A percentile compares a stretch with the other conserved stretches of the same genome.
Evolutionary conservation across 208 protist genomes (phyloP).

Genomic region (Crithidia fasciculata): DNA sequence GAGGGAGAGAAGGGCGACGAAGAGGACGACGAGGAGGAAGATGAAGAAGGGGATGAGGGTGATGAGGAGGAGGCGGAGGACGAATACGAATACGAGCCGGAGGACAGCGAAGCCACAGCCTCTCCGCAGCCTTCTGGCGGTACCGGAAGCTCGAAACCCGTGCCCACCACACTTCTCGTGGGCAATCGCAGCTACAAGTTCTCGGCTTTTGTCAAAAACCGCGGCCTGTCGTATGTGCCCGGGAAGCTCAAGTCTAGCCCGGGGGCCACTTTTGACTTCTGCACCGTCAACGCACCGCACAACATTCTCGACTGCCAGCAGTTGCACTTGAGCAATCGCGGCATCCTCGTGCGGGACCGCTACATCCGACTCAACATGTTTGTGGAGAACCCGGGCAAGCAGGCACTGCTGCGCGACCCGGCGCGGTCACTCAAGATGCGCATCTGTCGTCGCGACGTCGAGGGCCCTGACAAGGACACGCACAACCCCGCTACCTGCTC

Average conservation of each 20-base stretch:
- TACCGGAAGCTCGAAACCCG: neutral
- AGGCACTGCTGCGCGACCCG: conserved; percentile 57
- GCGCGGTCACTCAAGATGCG: conserved; percentile 35
- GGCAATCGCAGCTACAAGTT: conserved; percentile 49
- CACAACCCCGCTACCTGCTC: conserved; percentile 50
- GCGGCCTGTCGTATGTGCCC: conserved; percentile 43
- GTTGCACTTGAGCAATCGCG: conserved; percentile 72
- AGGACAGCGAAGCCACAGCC: conserved; percentile 9
- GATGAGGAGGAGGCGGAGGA: conserved; percentile 14
- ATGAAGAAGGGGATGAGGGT: conserved; percentile 28
- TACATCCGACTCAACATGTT: conserved; percentile 86
- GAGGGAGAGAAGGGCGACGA: conserved; percentile 31
- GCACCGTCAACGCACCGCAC: conserved; percentile 44
- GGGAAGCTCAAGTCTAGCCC: conserved; percentile 56
- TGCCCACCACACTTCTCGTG: conserved; percentile 34
- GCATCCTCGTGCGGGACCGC: conserved; percentile 57
- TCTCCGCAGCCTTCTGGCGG: conserved; percentile 1
- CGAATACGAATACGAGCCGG: conserved; percentile 42
- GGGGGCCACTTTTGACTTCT: conserved; percentile 59
- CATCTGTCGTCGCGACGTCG: conserved; percentile 44
- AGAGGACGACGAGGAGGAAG: conserved; percentile 34
- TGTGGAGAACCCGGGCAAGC: conserved; percentile 55
- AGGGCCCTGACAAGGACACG: conserved; percentile 10
- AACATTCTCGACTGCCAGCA: conserved; percentile 64
- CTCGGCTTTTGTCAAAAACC: conserved; percentile 69